These are phyloP conservation scores for Medicago truncatula DNA, from an alignment of 306 rosid species.

Conservation along the genomic window DNA sequence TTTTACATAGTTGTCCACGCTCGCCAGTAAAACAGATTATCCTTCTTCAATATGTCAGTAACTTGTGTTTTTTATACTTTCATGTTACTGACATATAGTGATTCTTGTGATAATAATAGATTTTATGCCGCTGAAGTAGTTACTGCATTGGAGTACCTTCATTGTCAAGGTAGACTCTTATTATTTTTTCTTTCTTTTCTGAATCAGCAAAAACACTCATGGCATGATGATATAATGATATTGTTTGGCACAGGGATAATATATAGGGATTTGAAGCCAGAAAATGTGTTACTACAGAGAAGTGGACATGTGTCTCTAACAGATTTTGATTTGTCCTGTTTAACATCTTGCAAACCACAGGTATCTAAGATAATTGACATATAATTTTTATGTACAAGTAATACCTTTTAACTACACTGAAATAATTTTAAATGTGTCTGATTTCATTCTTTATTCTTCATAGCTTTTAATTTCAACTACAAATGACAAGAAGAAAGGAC, in stretches of 20 bases:
- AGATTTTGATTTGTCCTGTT: slow-evolving; percentile 93
- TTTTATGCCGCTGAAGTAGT: slow-evolving; percentile 89
- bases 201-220: too few relatives aligned
- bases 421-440: slow-evolving; percentile 2
- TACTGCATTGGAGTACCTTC: slow-evolving; percentile 95
- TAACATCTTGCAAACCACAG: slow-evolving; percentile 93
- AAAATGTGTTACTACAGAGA: slow-evolving; percentile 82
- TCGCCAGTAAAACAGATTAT: not conserved
- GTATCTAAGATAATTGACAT: slow-evolving; percentile 42
- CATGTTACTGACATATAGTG: slow-evolving; percentile 36
- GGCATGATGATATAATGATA: not conserved
- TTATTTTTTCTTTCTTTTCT: too few relatives aligned
- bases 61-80: slow-evolving; percentile 18
- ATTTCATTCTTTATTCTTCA: slow-evolving; percentile 36
- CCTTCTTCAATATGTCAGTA: not conserved
- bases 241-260: slow-evolving; percentile 70
- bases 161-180: slow-evolving; percentile 73
- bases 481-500: slow-evolving; percentile 73
- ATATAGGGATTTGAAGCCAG: slow-evolving; percentile 96
- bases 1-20: not conserved
- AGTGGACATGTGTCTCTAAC: slow-evolving; percentile 83
- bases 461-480: slow-evolving; percentile 74
- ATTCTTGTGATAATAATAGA: slow-evolving; percentile 47
- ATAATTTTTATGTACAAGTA: not conserved
- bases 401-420: slow-evolving; percentile 3